These are phyloP conservation scores for Aspergillus flavus DNA, from an alignment of 2,329 filamentous ascomycete species.

Conservation along the genomic window DNA sequence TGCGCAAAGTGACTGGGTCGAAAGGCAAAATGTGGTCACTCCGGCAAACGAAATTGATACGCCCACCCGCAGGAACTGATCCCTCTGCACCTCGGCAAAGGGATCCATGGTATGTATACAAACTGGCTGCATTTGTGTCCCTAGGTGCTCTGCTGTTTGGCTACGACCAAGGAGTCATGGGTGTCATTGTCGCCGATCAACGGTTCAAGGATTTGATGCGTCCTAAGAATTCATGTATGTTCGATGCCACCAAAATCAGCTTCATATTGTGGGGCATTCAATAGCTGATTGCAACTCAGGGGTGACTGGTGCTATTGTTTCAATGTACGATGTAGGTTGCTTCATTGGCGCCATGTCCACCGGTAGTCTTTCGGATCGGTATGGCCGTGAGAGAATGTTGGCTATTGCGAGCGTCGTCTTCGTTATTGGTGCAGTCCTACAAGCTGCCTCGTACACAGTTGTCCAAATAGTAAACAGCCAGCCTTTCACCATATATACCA, in stretches of 20 bases:
- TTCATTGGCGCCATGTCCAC: slow-evolving; percentile 24
- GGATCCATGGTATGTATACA: slow-evolving; percentile 9
- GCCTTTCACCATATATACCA: not conserved
- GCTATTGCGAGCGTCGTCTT: slow-evolving; percentile 22
- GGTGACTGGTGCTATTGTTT: slow-evolving; percentile 19
- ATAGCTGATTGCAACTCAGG: not conserved
- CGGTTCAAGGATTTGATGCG: slow-evolving; percentile 24
- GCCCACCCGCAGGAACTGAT: not conserved
- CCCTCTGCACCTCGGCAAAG: not conserved
- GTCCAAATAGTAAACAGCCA: slow-evolving; percentile 21
- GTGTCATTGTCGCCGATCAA: slow-evolving; percentile 22
- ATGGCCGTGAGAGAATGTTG: slow-evolving; percentile 24
- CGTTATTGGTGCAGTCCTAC: slow-evolving; percentile 20
- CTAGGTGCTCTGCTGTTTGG: slow-evolving; percentile 23
- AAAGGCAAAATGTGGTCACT: not conserved
- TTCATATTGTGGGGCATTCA: not conserved
- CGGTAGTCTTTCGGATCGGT: slow-evolving; percentile 21
- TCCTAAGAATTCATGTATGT: slow-evolving; percentile 12
- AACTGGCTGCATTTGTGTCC: slow-evolving; percentile 22
- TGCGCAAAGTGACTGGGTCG: not conserved
- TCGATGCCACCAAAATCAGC: not conserved
- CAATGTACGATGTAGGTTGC: slow-evolving; percentile 22
- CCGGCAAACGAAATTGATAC: not conserved
- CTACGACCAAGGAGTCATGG: slow-evolving; percentile 24
- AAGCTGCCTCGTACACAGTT: slow-evolving; percentile 21